A percentile compares a stretch with the other conserved stretches of the same genome.
These are phyloP conservation scores for Deuterostichococcus epilithicus DNA, from an alignment of 139 green algal species.

Conservation along the genomic window DNA sequence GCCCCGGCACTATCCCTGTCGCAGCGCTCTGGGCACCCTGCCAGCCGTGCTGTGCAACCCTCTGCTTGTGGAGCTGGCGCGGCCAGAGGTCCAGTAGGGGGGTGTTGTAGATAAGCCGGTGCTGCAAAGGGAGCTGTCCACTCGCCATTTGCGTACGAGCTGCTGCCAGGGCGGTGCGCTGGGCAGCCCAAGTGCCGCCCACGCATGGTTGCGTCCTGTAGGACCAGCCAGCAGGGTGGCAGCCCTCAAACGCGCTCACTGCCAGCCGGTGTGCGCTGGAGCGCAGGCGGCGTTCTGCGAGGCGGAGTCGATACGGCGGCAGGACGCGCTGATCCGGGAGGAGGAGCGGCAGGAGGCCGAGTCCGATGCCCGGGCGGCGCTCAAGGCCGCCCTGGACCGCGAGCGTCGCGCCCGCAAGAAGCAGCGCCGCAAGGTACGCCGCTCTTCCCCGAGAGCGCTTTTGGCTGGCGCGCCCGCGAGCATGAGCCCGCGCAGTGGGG, in stretches of 20 bases:
- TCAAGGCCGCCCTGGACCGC: constrained; percentile 16
- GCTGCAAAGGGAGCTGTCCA: too few relatives aligned
- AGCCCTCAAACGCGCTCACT: too few relatives aligned
- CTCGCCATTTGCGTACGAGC: too few relatives aligned
- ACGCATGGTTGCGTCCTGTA: too few relatives aligned
- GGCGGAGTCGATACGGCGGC: constrained; percentile 77
- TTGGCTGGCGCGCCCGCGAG: constrained; percentile 15
- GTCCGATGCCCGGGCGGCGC: constrained; percentile 52
- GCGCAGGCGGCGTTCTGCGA: constrained; percentile 76
- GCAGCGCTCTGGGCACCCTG: neutral
- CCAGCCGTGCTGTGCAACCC: neutral
- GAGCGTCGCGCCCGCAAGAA: constrained; percentile 72
- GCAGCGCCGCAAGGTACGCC: constrained; percentile 20
- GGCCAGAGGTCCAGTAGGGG: too few relatives aligned
- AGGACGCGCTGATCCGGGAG: constrained; percentile 91
- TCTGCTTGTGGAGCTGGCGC: too few relatives aligned
- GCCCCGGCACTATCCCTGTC: neutral
- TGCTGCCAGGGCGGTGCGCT: too few relatives aligned
- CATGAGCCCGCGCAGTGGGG: too few relatives aligned
- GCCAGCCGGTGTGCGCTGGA: too few relatives aligned
- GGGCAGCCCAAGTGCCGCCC: too few relatives aligned
- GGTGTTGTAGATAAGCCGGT: too few relatives aligned
- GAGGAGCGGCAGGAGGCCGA: constrained; percentile 67
- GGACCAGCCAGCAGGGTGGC: too few relatives aligned
- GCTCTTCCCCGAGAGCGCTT: neutral